Base-by-base conservation (phyloP, 768 basidiomycete genomes). In the Suillus subalutaceus region DNA sequence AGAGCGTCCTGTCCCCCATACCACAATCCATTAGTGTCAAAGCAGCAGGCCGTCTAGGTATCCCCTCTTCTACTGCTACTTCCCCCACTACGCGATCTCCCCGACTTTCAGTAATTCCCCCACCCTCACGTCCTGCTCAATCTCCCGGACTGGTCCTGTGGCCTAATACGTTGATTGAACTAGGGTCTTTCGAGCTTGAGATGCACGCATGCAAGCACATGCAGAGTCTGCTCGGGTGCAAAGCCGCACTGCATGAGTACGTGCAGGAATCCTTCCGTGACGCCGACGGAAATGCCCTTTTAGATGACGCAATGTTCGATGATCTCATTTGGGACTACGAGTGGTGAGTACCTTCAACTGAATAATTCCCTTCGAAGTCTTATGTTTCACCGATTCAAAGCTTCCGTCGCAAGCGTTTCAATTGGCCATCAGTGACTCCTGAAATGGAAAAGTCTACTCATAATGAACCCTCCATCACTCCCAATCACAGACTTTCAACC, bases 141-240 rank as follows among this genome's bases (percentile, higher is more conserved):
- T 87, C 88, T 2, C 83, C 88, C 7, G 91, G 91, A 1, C 75
- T 92, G 8, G 72, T 92, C 30, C 76, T 91, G 41, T 85, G 80
- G 82, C 87, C 85, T 8, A 77, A 81, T 32, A 86, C 84, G 7
- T 90, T 89, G 73, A 79, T 91, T 56, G 84, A 88, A 1, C 78
- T 89, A 69, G 64, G 81, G 0, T 82, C 90, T 30, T 72, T 74
- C 4, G 90, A 90, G 72, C 79, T 92, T 41, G 91, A 92, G 78
- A 87, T 90, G 87, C 88, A 91, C 70, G 82, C 86, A n/a, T 88
- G 87, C 77, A 90, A 87, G 76, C 82, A 88, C 71, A 77, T 91
- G 59, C 88, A 92, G 72, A 82, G 82, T 7, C 73, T 93, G 3
- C 78, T 93, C 32, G 86, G 85, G 38, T 89, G 86, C 72, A 85